Conservation (phyloP, 192 early-diverging fungal species). For the Geosiphon pyriformis region DNA sequence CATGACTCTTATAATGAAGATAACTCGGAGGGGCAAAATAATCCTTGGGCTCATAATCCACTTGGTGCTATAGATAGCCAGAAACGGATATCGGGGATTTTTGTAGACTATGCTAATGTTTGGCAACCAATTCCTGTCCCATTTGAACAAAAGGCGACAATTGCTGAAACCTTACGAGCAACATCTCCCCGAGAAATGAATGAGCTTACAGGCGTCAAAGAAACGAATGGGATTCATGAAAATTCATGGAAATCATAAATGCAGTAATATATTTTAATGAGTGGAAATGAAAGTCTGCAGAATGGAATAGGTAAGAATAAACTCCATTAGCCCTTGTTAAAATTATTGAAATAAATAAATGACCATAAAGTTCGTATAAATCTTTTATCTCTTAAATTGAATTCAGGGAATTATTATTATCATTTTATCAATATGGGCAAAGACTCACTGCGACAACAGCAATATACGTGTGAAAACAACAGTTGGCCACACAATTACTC, state of each 20-base stretch:
- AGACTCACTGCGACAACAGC: background rate
- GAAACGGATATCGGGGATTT: slow-evolving; percentile 12
- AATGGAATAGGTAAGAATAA: slow-evolving; percentile 19
- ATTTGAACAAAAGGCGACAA: slow-evolving; percentile 12
- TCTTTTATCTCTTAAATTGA: background rate
- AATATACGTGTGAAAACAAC: background rate
- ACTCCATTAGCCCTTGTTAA: background rate
- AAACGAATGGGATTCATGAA: slow-evolving; percentile 4
- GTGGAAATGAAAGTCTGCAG: background rate
- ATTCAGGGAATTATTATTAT: background rate
- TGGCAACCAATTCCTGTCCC: slow-evolving; percentile 15
- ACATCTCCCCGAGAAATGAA: slow-evolving; percentile 22
- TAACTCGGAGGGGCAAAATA: background rate
- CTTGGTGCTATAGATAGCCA: background rate
- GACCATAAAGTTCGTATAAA: background rate
- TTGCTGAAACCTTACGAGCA: slow-evolving; percentile 21
- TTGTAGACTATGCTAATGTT: background rate
- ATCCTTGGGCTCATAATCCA: background rate
- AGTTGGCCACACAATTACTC: background rate
- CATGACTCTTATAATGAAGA: background rate
- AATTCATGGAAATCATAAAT: background rate
- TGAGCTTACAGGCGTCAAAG: slow-evolving; percentile 2
- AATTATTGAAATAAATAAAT: background rate
- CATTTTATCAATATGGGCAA: background rate
- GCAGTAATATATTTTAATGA: background rate